phyloP scores from a whole-genome alignment of 352 stramenopile species.

The Thalassiosira pacifica region DNA sequence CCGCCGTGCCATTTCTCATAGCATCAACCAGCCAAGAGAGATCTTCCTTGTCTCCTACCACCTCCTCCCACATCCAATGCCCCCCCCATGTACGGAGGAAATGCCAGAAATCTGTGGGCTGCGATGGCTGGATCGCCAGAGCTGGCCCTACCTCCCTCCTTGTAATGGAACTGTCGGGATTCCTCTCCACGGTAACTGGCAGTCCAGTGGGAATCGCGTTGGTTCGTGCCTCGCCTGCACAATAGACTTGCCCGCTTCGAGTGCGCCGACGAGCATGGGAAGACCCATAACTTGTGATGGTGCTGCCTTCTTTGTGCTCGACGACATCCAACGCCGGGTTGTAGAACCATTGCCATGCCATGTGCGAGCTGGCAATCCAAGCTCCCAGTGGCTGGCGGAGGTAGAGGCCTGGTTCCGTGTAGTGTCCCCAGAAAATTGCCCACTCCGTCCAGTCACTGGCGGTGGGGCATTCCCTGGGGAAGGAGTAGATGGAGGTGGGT shows the following conservation, averaged over 20 bases:
- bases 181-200: background rate
- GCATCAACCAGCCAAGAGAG: background rate
- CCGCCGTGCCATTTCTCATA: background rate
- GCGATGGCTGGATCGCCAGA: background rate
- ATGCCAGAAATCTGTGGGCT: background rate
- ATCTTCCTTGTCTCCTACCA: too few relatives aligned
- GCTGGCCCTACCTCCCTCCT: background rate
- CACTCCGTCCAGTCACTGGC: conserved; percentile 21
- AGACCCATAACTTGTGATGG: background rate
- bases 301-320: background rate
- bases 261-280: background rate
- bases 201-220: background rate
- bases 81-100: background rate
- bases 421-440: conserved; percentile 4
- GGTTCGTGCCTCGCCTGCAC: too few relatives aligned
- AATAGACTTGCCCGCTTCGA: background rate
- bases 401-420: background rate
- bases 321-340: background rate
- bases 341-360: conserved; percentile 31
- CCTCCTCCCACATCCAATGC: background rate
- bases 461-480: conserved; percentile 1
- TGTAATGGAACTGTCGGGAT: background rate
- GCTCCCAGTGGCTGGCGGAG: background rate
- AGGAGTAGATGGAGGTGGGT: background rate
- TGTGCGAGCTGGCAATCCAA: conserved; percentile 14